Base-by-base conservation (phyloP, 176 grass and related monocot species). In the Poa annua region DNA sequence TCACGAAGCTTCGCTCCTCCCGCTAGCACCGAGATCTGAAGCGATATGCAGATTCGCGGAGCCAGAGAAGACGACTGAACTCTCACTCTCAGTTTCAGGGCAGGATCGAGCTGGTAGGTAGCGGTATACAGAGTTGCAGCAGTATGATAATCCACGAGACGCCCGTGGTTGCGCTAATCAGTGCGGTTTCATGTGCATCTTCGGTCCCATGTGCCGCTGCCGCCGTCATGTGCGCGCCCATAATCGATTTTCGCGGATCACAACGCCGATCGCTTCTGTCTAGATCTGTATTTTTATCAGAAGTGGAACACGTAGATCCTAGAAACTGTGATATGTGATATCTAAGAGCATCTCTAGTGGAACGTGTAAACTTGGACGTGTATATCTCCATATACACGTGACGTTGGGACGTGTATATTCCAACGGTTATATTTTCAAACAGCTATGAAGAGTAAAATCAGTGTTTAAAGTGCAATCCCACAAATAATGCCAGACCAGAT, bases 151-250 rank as follows among this genome's bases (percentile, higher is more conserved):
- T 12, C 5, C 17, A 84, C 29, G 61, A 38, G 45, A 53, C 20
- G 16, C 19, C 75, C 76, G 50, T 78, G 63, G 74, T 0, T 34
- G 82, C 64, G 76, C 80, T 86, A 38, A 52, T 86, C 76, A 86
- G 84, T 74, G 66, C n/a, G 10, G 67, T 16, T 39, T 80, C 84
- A 80, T 86, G 76, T 86, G 84, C 84, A 20, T 17, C 65, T 34
- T 68, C n/a, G 60, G 0, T 15, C 48, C 84, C 77, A 86, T 66
- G 77, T 86, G 77, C 54, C 15, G 51, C 75, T 60, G 75, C 74
- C 6, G 25, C 68, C 19, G 44, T 51, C 26, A 67, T 80, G 67
- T 80, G 84, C 71, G 26, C 51, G 14, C 53, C 76, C 66, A 86
- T 74, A 35, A 74, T 73, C 13, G 15, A 34, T 70, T 69, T 47